A percentile compares a stretch with the other conserved stretches of the same genome.
Evolutionary conservation across 176 grass and related monocot species (phyloP).

Genomic region (Areca catechu): DNA sequence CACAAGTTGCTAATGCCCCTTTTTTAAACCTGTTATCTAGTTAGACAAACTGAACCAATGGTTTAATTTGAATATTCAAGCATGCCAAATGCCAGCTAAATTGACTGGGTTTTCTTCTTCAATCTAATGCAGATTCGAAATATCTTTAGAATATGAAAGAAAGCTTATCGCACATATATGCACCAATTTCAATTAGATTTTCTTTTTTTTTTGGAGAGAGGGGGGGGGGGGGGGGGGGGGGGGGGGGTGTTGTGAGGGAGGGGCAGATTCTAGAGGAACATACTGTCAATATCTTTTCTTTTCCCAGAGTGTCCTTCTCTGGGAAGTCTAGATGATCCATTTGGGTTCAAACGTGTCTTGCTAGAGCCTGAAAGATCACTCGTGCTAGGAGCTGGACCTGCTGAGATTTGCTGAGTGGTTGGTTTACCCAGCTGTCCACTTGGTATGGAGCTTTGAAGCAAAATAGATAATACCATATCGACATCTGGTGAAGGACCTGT

Average conservation of each 20-base stretch:
- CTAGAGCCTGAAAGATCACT: slow-evolving; percentile 33
- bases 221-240: background rate
- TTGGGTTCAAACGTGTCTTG: slow-evolving; percentile 54
- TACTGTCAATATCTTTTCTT: slow-evolving; percentile 57
- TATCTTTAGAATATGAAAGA: too few species aligned
- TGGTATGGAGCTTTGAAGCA: slow-evolving; percentile 61
- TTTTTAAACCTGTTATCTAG: too few species aligned
- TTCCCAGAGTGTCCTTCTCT: slow-evolving; percentile 40
- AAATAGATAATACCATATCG: slow-evolving; percentile 61
- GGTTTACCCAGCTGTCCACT: slow-evolving; percentile 34
- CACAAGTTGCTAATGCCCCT: too few species aligned
- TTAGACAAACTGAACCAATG: too few species aligned
- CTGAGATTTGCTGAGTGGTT: slow-evolving; percentile 15
- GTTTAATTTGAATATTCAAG: too few species aligned
- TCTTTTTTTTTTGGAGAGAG: too few species aligned
- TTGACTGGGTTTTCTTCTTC: too few species aligned
- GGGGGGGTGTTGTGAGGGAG: background rate
- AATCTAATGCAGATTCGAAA: too few species aligned
- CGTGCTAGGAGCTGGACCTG: slow-evolving; percentile 29
- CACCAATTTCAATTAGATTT: too few species aligned
- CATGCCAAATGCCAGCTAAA: too few species aligned
- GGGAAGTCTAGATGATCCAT: slow-evolving; percentile 58
- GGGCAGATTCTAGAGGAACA: slow-evolving; percentile 1
- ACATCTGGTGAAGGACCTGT: slow-evolving; percentile 61
- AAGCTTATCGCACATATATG: too few species aligned